Percentiles rank a stretch among this genome's conserved stretches.
Evolutionary conservation across 2,329 filamentous ascomycete species (phyloP).

Genomic region (Thielaviopsis euricoi): DNA sequence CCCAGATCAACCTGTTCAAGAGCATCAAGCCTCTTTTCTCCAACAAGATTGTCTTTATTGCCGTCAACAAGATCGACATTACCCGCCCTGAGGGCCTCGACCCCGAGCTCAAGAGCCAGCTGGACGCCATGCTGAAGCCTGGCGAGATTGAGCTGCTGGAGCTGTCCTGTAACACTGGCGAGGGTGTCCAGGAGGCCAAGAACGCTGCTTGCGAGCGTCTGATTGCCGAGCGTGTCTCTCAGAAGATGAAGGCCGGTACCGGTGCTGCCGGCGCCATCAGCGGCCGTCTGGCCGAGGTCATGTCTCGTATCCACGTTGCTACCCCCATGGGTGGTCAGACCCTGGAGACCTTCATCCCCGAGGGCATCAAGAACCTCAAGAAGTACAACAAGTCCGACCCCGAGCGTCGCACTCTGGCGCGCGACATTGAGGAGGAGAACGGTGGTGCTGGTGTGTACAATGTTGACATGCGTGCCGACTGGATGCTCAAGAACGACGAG

Average conservation of each 20-base stretch:
- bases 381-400: conserved; percentile 87
- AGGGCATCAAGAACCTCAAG: conserved; percentile 60
- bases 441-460: conserved; percentile 94
- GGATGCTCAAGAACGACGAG: conserved; percentile 69
- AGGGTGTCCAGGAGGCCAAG: conserved; percentile 88
- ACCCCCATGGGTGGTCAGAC: conserved; percentile 67
- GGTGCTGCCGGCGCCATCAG: conserved; percentile 59
- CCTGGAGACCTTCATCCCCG: conserved; percentile 75
- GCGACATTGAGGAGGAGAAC: conserved; percentile 79
- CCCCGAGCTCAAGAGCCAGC: conserved; percentile 55
- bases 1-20: conserved; percentile 88
- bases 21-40: conserved; percentile 94
- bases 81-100: conserved; percentile 76
- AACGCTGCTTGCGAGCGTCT: conserved; percentile 88
- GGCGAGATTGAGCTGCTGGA: conserved; percentile 87
- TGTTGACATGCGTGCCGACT: conserved; percentile 79
- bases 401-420: conserved; percentile 63
- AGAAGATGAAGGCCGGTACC: conserved; percentile 90
- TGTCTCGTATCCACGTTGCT: conserved; percentile 93
- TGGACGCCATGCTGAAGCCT: conserved; percentile 67
- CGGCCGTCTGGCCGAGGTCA: conserved; percentile 72
- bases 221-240: conserved; percentile 79
- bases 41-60: conserved; percentile 92
- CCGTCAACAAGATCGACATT: conserved; percentile 97
- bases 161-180: conserved; percentile 84